Evolutionary conservation across 2,329 filamentous ascomycete genomes (phyloP).

Genomic region (Xylariaceae sp.): DNA sequence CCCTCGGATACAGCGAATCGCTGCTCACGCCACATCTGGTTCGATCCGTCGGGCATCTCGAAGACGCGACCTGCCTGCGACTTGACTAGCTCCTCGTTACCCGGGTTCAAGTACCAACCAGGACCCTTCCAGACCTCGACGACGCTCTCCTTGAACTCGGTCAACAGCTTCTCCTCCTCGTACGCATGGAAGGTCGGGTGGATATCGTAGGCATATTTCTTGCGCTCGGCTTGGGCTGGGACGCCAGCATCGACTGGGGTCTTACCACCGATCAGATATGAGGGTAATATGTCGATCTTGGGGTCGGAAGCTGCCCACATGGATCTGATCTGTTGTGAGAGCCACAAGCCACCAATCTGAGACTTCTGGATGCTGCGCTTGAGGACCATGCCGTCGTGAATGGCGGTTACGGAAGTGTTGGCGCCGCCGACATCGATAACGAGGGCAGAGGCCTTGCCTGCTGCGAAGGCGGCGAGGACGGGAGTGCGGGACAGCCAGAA

Average conservation of each 20-base stretch:
- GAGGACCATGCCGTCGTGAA: constrained; percentile 91
- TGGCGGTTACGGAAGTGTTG: constrained; percentile 47
- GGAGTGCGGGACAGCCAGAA: constrained; percentile 91
- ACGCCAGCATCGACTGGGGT: constrained; percentile 81
- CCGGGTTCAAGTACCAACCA: constrained; percentile 57
- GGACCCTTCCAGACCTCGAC: constrained; percentile 90
- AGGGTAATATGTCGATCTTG: constrained; percentile 71
- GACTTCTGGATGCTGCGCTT: constrained; percentile 87
- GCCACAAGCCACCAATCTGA: constrained; percentile 80
- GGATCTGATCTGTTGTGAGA: constrained; percentile 81
- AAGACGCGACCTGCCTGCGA: constrained; percentile 78
- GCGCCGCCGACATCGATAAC: constrained; percentile 46
- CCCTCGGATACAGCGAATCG: constrained; percentile 83
- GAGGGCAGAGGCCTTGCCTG: constrained; percentile 87
- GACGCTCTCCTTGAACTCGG: constrained; percentile 96
- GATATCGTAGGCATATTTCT: constrained; percentile 60
- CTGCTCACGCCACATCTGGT: constrained; percentile 89
- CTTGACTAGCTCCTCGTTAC: constrained; percentile 74
- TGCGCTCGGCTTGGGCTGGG: constrained; percentile 71
- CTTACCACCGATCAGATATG: constrained; percentile 86
- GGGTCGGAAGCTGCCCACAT: constrained; percentile 70
- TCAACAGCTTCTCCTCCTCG: constrained; percentile 88
- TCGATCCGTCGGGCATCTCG: constrained; percentile 95
- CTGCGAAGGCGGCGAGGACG: constrained; percentile 85
- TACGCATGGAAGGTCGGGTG: constrained; percentile 71